phyloP scores from a whole-genome alignment of 2,329 filamentous ascomycete species.

The Colletotrichum euphorbiae region DNA sequence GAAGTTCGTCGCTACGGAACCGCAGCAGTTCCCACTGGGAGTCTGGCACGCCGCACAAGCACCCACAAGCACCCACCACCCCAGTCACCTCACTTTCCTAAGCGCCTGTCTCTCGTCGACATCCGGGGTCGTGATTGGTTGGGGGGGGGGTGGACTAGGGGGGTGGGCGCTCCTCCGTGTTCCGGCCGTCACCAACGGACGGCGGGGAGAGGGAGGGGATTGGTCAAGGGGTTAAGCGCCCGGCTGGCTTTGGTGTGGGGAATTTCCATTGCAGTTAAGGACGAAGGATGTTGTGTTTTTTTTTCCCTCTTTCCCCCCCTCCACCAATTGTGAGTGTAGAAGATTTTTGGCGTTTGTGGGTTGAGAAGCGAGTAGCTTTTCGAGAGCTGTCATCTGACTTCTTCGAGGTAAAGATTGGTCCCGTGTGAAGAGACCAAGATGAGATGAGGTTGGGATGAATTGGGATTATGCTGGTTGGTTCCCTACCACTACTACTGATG shows the following conservation, averaged over 20 bases:
- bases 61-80: background rate
- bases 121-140: constrained; percentile 28
- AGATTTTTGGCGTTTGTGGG: too few relatives aligned
- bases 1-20: constrained; percentile 8
- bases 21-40: too few relatives aligned
- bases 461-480: constrained; percentile 15
- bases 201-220: constrained; percentile 13
- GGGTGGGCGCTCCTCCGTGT: constrained; percentile 7
- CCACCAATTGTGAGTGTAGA: too few relatives aligned
- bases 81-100: constrained; percentile 36
- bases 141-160: background rate
- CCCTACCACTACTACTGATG: too few relatives aligned
- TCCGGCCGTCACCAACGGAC: constrained; percentile 29
- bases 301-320: too few relatives aligned
- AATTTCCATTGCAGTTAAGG: background rate
- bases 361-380: background rate
- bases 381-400: background rate
- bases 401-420: background rate
- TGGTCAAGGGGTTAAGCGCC: constrained; percentile 38
- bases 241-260: constrained; percentile 27
- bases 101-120: constrained; percentile 34
- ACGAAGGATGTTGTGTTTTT: too few relatives aligned
- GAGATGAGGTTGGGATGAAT: constrained; percentile 3
- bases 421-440: background rate
- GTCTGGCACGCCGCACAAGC: too few relatives aligned